Conservation (phyloP, 306 rosid genomes). For the Sicyos baderoa region DNA sequence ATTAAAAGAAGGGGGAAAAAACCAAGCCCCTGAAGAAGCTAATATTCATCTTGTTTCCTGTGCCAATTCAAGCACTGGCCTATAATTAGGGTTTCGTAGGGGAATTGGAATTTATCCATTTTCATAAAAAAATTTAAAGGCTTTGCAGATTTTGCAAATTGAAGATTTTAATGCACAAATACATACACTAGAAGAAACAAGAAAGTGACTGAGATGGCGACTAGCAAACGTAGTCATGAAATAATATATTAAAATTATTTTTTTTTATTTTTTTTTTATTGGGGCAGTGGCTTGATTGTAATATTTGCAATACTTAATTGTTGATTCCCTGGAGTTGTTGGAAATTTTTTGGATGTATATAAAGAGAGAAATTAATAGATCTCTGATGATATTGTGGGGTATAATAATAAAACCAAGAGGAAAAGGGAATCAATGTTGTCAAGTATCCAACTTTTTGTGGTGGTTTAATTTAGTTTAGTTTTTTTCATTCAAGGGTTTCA, state of each 20-base stretch:
- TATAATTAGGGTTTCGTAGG: slow-evolving; percentile 35
- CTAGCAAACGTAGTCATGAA: slow-evolving; percentile 36
- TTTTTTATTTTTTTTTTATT: slow-evolving; percentile 14
- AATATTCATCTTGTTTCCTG: slow-evolving; percentile 35
- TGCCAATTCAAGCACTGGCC: slow-evolving; percentile 27
- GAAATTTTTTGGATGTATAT: slow-evolving; percentile 64
- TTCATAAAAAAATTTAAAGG: neutral
- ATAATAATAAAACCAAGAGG: slow-evolving; percentile 43
- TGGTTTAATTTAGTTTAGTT: slow-evolving; percentile 32
- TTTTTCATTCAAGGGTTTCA: slow-evolving; percentile 25
- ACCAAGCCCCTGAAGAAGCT: slow-evolving; percentile 12
- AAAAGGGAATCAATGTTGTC: slow-evolving; percentile 95
- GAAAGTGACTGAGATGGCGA: slow-evolving; percentile 41
- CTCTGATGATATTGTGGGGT: slow-evolving; percentile 31
- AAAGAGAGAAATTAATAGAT: slow-evolving; percentile 33
- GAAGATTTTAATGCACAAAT: slow-evolving; percentile 22
- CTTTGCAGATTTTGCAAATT: slow-evolving; percentile 22
- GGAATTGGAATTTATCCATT: slow-evolving; percentile 23
- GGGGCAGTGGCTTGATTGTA: neutral
- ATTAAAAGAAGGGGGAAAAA: slow-evolving; percentile 24
- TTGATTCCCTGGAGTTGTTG: slow-evolving; percentile 83
- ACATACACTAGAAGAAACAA: slow-evolving; percentile 38
- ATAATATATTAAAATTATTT: too few relatives aligned
- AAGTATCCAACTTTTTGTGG: slow-evolving; percentile 70
- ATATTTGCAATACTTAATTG: slow-evolving; percentile 29